These are phyloP conservation scores for Cytospora piceicola DNA, from an alignment of 2,329 filamentous ascomycete genomes.

Conservation along the genomic window DNA sequence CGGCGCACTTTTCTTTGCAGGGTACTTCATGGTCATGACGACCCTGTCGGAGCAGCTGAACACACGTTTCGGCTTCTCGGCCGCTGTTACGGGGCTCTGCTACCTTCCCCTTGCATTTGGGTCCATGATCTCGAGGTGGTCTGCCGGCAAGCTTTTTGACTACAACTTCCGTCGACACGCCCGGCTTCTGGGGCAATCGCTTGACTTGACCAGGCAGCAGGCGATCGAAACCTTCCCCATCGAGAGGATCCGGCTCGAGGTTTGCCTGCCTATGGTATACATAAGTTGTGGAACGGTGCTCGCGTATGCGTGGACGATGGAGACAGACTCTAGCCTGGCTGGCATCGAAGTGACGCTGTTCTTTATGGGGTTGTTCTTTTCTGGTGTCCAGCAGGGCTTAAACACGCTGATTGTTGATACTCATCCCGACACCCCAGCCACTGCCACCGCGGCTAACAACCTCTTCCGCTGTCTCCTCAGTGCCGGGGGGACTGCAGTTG, in stretches of 20 bases:
- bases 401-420: conserved; percentile 34
- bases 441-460: conserved; percentile 35
- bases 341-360: conserved; percentile 34
- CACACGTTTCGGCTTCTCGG: conserved; percentile 30
- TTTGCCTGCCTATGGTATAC: conserved; percentile 33
- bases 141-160: conserved; percentile 32
- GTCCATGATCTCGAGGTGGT: conserved; percentile 31
- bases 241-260: conserved; percentile 33
- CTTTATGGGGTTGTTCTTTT: conserved; percentile 34
- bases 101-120: conserved; percentile 33
- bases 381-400: conserved; percentile 33
- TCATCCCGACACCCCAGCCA: conserved; percentile 31
- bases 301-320: conserved; percentile 36
- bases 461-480: conserved; percentile 36
- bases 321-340: conserved; percentile 32
- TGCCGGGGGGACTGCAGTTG: conserved; percentile 36
- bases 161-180: conserved; percentile 33
- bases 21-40: conserved; percentile 36
- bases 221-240: conserved; percentile 32
- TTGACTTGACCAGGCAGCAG: conserved; percentile 32
- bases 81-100: conserved; percentile 32
- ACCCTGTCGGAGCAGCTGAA: conserved; percentile 34
- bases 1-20: conserved; percentile 34
- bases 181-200: conserved; percentile 26
- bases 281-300: conserved; percentile 30